Percentiles rank a stretch among this genome's conserved stretches.
Conservation (phyloP, 2,329 filamentous ascomycete species). For the Fusarium nisikadoi region DNA sequence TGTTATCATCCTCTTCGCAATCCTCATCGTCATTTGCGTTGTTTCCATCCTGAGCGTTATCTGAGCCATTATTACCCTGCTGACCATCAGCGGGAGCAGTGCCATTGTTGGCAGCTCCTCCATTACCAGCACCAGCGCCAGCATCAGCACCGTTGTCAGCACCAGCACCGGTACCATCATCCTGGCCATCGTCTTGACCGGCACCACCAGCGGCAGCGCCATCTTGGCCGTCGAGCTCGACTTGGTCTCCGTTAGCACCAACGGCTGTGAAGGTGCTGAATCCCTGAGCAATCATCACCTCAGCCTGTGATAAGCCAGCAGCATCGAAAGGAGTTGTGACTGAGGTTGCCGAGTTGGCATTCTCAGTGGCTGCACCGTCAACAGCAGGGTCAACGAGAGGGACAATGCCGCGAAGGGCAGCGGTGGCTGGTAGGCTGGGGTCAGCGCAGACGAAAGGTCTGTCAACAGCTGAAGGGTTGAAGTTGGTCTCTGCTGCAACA, state of each 20-base stretch:
- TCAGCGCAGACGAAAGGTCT: conserved; percentile 73
- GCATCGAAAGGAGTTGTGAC: conserved; percentile 66
- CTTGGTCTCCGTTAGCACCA: conserved; percentile 46
- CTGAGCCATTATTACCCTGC: neutral
- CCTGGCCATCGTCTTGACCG: conserved; percentile 57
- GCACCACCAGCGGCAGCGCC: conserved; percentile 44
- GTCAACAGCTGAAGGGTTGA: conserved; percentile 72
- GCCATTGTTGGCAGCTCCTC: conserved; percentile 15
- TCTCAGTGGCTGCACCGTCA: conserved; percentile 65
- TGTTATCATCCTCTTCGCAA: neutral
- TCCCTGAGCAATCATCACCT: conserved; percentile 70
- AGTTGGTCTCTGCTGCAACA: conserved; percentile 77
- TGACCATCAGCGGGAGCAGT: conserved; percentile 1
- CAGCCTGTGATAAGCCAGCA: conserved; percentile 71
- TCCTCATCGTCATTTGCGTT: conserved; percentile 2
- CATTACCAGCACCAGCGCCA: conserved; percentile 1
- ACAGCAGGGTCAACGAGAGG: conserved; percentile 75
- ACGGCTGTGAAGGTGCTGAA: conserved; percentile 69
- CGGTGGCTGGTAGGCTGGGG: conserved; percentile 68
- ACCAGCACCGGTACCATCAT: conserved; percentile 18
- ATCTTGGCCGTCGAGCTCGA: conserved; percentile 50
- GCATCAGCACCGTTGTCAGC: conserved; percentile 28
- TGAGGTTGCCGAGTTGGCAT: conserved; percentile 67
- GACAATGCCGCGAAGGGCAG: conserved; percentile 71
- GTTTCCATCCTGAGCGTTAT: neutral